phyloP scores from a whole-genome alignment of 176 grass and related monocot genomes.

The Chloris gayana region DNA sequence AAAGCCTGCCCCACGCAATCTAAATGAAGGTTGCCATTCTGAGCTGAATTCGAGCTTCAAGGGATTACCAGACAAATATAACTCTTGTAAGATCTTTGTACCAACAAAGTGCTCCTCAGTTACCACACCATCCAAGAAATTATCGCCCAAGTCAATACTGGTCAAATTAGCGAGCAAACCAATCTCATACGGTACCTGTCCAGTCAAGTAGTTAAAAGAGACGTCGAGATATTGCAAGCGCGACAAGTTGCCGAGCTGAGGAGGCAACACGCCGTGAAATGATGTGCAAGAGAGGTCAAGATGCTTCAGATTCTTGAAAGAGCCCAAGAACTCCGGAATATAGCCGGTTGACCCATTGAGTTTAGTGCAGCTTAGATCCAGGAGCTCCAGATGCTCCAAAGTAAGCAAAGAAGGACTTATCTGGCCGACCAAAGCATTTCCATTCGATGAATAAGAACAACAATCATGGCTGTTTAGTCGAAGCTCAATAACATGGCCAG shows the following conservation, averaged over 20 bases:
- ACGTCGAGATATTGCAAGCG: background rate
- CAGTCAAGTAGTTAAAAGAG: background rate
- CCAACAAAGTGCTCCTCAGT: slow-evolving; percentile 8
- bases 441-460: too few relatives aligned
- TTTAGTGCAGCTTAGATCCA: background rate
- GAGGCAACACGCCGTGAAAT: background rate
- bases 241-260: slow-evolving; percentile 4
- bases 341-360: background rate
- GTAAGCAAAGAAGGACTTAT: slow-evolving; percentile 26
- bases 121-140: slow-evolving; percentile 28
- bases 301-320: slow-evolving; percentile 17
- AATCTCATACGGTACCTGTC: background rate
- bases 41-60: background rate
- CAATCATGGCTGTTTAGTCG: background rate
- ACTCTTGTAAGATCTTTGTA: background rate
- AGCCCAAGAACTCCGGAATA: slow-evolving; percentile 21
- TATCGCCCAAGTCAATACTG: background rate
- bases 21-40: slow-evolving; percentile 36
- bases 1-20: background rate
- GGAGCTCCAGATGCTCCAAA: slow-evolving; percentile 7
- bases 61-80: background rate
- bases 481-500: slow-evolving; percentile 17
- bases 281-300: background rate
- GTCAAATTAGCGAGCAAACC: too few relatives aligned
- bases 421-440: background rate